Evolutionary conservation across 1,139 yeast species (phyloP).

Genomic region (Geotrichum cucujoidarum): DNA sequence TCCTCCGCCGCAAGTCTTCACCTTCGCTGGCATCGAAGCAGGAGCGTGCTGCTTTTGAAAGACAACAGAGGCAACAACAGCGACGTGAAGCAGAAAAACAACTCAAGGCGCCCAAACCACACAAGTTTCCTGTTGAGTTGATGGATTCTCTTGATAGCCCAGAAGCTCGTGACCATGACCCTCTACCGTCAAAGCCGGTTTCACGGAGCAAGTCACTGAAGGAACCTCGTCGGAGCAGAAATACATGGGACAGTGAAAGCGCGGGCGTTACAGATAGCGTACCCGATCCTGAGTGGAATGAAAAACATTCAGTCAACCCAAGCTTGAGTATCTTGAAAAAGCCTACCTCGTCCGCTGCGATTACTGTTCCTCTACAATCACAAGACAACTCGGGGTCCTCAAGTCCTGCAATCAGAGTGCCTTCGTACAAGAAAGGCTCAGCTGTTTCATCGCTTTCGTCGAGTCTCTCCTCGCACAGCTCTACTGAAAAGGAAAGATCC

Average conservation of each 20-base stretch:
- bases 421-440: constrained; percentile 3
- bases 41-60: not conserved
- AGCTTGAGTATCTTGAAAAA: constrained; percentile 7
- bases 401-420: no score
- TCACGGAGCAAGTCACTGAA: constrained; percentile 3
- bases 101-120: constrained; percentile 30
- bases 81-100: constrained; percentile 15
- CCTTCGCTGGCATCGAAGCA: constrained; percentile 1
- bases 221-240: not conserved
- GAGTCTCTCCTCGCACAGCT: constrained; percentile 6
- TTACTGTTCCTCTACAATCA: constrained; percentile 13
- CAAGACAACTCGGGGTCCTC: no score
- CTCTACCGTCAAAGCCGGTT: not conserved
- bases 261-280: not conserved
- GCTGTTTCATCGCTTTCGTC: constrained; percentile 13
- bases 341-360: constrained; percentile 10
- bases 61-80: no score
- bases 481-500: no score
- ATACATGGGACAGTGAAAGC: not conserved
- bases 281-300: constrained; percentile 1
- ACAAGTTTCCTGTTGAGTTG: constrained; percentile 33
- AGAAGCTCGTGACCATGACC: not conserved
- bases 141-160: constrained; percentile 19
- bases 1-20: not conserved
- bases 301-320: constrained; percentile 7